Evolutionary conservation across 2,329 filamentous ascomycete species (phyloP), one percentile per base, ranked within the genome.

Genomic region (Neoascochyta sp.): DNA sequence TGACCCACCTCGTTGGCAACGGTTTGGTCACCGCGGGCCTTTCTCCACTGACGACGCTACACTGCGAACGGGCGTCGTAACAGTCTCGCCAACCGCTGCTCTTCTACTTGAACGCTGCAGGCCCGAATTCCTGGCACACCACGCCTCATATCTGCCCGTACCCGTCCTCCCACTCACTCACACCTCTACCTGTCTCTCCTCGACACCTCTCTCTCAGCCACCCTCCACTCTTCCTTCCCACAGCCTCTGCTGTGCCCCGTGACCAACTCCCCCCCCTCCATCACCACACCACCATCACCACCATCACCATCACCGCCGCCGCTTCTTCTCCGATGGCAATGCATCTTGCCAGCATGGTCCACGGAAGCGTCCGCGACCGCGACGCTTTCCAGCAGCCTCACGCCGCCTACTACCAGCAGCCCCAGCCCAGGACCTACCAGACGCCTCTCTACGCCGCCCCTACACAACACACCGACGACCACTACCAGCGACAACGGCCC

Each of bases 311-410:
- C n/a, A n/a, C n/a, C n/a, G n/a, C n/a, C n/a, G n/a, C n/a, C n/a
- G n/a, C n/a, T n/a, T 28, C 25, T 45, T 41, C 41, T 57, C 44
- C 39, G n/a, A 61, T 60, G 56, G 57, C 55, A 43, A 65, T 66
- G 63, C 63, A 65, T 52, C 57, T 66, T 46, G 59, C 63, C 50
- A 65, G 55, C 43, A 66, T 65, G 62, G 60, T 65, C 49, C 60
- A 65, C 60, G 57, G 54, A 53, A 63, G 54, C 49, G 62, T 60
- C 40, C 52, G 61, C 45, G 60, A 63, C 44, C 60, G 53, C 38
- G 60, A 65, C 39, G 50, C 50, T 39, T 57, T 55, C 34, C 59
- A 63, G 19, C 57, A 58, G 22, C 47, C 49, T 29, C 51, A 49
- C 14, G 52, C 55, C 27, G 29, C 46, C 21, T 30, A 39, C 43